phyloP scores from a whole-genome alignment of 495 filamentous ascomycete genomes.

The Hyphodiscus hymeniophilus region DNA sequence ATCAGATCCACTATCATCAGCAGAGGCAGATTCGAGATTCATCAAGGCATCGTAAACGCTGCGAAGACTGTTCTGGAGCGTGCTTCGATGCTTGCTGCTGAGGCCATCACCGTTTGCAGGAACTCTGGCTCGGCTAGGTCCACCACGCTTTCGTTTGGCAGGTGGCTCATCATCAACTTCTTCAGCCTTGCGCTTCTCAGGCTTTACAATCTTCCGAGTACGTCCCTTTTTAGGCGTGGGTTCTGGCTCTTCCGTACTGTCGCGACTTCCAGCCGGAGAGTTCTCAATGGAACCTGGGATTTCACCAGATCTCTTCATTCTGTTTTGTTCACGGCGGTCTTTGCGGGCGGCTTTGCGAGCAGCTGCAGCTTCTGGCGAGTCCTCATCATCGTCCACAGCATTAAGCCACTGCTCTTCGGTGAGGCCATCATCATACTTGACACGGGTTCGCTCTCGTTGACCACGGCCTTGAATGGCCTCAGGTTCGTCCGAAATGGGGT shows the following conservation, averaged over 20 bases:
- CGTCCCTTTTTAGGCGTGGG: conserved; percentile 55
- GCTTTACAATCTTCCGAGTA: conserved; percentile 61
- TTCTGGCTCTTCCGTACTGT: conserved; percentile 59
- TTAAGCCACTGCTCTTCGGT: conserved; percentile 95
- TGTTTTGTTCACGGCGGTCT: conserved; percentile 67
- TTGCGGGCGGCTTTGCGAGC: conserved; percentile 82
- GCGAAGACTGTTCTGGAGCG: conserved; percentile 67
- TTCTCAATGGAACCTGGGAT: conserved; percentile 45
- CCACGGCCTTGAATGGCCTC: conserved; percentile 78
- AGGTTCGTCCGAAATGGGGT: conserved; percentile 63
- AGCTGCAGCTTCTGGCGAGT: conserved; percentile 85
- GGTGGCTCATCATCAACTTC: conserved; percentile 73
- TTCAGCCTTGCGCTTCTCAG: conserved; percentile 79
- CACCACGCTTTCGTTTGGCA: conserved; percentile 71
- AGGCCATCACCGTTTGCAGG: conserved; percentile 39
- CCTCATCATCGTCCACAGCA: conserved; percentile 93
- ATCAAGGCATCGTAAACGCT: conserved; percentile 70
- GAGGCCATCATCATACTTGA: conserved; percentile 94
- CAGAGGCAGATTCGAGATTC: conserved; percentile 62
- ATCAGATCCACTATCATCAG: conserved; percentile 48
- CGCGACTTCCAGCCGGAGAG: conserved; percentile 67
- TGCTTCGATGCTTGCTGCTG: conserved; percentile 42
- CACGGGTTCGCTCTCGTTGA: conserved; percentile 84
- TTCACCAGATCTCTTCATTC: conserved; percentile 42
- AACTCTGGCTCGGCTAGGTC: conserved; percentile 57